phyloP scores from a whole-genome alignment of 371 early-diverging fungal genomes.

The Batrachochytrium dendrobatidis region DNA sequence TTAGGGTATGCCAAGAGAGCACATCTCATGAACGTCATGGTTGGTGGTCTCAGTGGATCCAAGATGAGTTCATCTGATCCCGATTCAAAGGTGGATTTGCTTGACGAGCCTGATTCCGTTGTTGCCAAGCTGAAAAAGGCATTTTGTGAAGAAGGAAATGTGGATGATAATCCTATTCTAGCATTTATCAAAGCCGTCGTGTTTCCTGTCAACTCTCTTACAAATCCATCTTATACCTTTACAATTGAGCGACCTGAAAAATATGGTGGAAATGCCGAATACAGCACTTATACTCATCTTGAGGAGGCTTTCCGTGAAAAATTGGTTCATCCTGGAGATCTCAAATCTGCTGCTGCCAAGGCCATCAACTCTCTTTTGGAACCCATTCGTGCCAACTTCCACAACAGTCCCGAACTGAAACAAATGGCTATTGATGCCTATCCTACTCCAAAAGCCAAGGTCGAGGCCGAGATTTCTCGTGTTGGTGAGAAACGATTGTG shows the following conservation, averaged over 20 bases:
- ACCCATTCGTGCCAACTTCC: conserved; percentile 70
- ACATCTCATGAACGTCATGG: conserved; percentile 99
- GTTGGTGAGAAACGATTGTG: neutral
- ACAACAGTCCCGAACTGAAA: conserved; percentile 15
- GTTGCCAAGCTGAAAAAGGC: conserved; percentile 92
- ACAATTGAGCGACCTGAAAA: conserved; percentile 72
- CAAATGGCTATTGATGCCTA: conserved; percentile 61
- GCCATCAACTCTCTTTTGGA: conserved; percentile 83
- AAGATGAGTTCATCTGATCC: conserved; percentile 99
- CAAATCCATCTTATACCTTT: conserved; percentile 58
- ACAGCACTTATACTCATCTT: conserved; percentile 63
- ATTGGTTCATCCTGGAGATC: conserved; percentile 93
- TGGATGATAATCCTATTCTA: conserved; percentile 90
- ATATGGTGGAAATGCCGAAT: conserved; percentile 79
- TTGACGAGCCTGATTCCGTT: conserved; percentile 83
- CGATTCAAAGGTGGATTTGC: conserved; percentile 96
- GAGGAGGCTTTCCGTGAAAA: conserved; percentile 83
- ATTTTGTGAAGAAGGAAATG: conserved; percentile 97
- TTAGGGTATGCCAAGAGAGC: conserved; percentile 97
- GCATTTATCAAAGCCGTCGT: conserved; percentile 85
- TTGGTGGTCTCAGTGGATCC: conserved; percentile 92
- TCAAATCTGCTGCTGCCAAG: conserved; percentile 84
- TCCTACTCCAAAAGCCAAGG: conserved; percentile 42
- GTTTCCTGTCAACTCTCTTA: conserved; percentile 61
- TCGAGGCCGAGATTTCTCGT: conserved; percentile 4